Base-by-base conservation (phyloP, 345 rosid species). In the Erysimum cheiranthoides region DNA sequence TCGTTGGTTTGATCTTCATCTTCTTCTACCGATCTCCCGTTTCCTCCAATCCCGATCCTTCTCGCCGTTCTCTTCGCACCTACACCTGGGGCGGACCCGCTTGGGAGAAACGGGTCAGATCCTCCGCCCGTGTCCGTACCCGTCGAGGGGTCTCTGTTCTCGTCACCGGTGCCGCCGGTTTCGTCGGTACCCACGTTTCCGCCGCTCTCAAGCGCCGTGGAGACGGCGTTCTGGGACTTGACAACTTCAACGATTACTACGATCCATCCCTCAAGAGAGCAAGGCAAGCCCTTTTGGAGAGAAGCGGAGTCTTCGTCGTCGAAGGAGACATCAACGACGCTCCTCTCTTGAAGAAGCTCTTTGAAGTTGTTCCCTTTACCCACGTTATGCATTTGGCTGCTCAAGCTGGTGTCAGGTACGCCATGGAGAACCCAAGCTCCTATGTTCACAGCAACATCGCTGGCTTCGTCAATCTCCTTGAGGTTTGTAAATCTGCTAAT, bases 21-120 rank as follows among this genome's bases (percentile, higher is more conserved):
- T 86, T 94, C 90, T 86, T 94, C 86, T 86, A 84, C 74, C 90
- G 98, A 74, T 85, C 93, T 39, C 93, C 98, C 0, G 8, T 42
- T 62, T 73, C 93, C 8, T 82, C 89, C 49, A 71, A 68, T 70
- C 76, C 85, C 39, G 76, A 75, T 68, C 77, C 84, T 0, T 74
- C 82, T 57, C 84, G 76, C 42, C 89, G 84, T 36, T 45, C 73
- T 4, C 78, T 79, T 4, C 78, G 81, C 47, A 73, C 78, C 69
- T 72, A 58, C 61, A 1, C 73, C 10, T 75, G 76, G 68, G 78
- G 78, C 0, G 85, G 82, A 2, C 71, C 84, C 67, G 78, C 71
- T 27, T 84, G 85, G 87, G 81, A 82, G 56, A 61, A 70, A 51
- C 78, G 73, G 0, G 81, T 83, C 25, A 16, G 82, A 53, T 71